These are phyloP conservation scores for Boletus rubroflammeus DNA, from an alignment of 768 basidiomycete genomes.

Conservation along the genomic window DNA sequence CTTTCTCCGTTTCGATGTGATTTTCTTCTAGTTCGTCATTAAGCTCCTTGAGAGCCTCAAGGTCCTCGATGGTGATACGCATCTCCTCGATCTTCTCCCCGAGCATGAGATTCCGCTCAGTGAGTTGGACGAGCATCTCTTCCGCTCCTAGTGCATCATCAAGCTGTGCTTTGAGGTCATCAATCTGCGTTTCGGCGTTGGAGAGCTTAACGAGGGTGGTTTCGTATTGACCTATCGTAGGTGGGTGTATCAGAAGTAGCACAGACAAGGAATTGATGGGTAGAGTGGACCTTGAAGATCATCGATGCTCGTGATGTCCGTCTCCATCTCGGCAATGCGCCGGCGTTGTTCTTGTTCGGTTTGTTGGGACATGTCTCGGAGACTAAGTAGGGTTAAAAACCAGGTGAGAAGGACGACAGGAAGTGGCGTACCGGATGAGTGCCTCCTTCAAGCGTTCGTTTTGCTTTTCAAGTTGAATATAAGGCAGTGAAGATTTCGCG, in stretches of 20 bases:
- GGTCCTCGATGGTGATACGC: conserved; percentile 92
- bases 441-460: conserved; percentile 96
- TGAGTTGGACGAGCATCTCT: conserved; percentile 93
- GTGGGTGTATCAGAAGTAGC: conserved; percentile 3
- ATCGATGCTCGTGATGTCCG: conserved; percentile 72
- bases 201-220: conserved; percentile 73
- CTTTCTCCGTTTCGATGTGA: conserved; percentile 90
- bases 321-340: conserved; percentile 85
- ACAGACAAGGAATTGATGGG: neutral
- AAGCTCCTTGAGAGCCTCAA: conserved; percentile 93
- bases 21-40: conserved; percentile 97
- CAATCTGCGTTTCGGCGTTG: conserved; percentile 88
- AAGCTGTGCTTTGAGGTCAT: conserved; percentile 89
- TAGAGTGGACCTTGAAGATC: conserved; percentile 68
- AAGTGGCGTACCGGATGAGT: conserved; percentile 59
- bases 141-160: conserved; percentile 95
- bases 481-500: conserved; percentile 58
- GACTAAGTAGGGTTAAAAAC: conserved; percentile 37
- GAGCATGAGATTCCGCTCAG: conserved; percentile 88
- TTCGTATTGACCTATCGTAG: conserved; percentile 67
- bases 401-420: neutral
- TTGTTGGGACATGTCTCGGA: conserved; percentile 87
- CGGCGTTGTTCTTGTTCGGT: conserved; percentile 80
- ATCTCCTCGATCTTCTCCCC: conserved; percentile 99
- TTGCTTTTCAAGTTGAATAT: conserved; percentile 92